Percentiles rank a stretch among this genome's conserved stretches.
Conservation (phyloP, 441 rosid species). For the Gossypium aridum region DNA sequence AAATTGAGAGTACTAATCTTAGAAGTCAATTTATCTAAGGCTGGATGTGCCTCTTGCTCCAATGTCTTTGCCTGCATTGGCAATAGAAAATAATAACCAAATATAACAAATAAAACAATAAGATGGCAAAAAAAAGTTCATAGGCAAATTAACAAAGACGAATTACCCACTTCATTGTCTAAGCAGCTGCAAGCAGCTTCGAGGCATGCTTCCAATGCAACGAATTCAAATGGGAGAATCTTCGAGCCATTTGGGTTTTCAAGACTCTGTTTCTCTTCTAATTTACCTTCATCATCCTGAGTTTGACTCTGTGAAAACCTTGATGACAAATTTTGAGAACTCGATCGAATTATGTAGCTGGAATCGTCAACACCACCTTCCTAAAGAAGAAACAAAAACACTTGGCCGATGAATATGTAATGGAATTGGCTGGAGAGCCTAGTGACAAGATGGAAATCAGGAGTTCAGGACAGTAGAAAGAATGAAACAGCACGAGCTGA, state of each 20-base stretch:
- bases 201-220: constrained; percentile 83
- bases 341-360: constrained; percentile 30
- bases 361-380: constrained; percentile 46
- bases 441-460: neutral
- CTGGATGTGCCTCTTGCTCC: constrained; percentile 89
- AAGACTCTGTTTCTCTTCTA: constrained; percentile 50
- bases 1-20: constrained; percentile 89
- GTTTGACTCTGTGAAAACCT: constrained; percentile 25
- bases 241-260: constrained; percentile 63
- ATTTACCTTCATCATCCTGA: constrained; percentile 37
- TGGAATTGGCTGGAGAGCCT: neutral
- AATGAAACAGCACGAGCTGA: neutral
- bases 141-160: neutral
- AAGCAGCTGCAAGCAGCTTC: constrained; percentile 87
- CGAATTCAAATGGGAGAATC: constrained; percentile 83
- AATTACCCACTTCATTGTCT: constrained; percentile 57
- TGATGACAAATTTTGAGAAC: constrained; percentile 26
- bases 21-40: constrained; percentile 85
- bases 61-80: constrained; percentile 52
- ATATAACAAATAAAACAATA: neutral
- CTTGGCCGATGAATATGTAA: neutral
- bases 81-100: constrained; percentile 6
- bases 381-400: constrained; percentile 15
- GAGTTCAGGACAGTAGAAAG: neutral
- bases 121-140: neutral